Evolutionary conservation across 2,329 filamentous ascomycete species (phyloP).

Genomic region (Exophiala phaeomuriformis): DNA sequence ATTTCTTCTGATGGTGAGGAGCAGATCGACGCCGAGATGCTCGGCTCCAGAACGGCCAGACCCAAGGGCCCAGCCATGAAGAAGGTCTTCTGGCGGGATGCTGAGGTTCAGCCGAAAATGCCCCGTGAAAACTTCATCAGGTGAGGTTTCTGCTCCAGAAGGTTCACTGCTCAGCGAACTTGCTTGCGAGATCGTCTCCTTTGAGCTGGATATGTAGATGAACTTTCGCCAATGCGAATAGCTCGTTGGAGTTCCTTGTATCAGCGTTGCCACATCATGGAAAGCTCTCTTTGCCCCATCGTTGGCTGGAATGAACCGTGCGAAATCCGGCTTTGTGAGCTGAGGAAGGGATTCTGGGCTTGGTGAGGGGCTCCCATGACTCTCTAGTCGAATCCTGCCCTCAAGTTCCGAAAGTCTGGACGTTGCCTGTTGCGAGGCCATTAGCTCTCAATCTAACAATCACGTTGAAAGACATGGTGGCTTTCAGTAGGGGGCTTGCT

Average conservation of each 20-base stretch:
- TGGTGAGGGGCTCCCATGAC: too few relatives aligned
- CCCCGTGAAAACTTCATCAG: conserved; percentile 4
- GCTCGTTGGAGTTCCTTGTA: not conserved
- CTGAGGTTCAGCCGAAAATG: conserved; percentile 14
- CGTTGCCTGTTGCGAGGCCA: too few relatives aligned
- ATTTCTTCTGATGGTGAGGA: conserved; percentile 9
- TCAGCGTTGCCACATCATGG: not conserved
- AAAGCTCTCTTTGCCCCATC: not conserved
- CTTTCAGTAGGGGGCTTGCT: too few relatives aligned
- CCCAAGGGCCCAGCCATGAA: conserved; percentile 11
- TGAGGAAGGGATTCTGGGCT: too few relatives aligned
- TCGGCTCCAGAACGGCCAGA: conserved; percentile 4
- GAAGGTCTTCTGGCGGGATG: conserved; percentile 2
- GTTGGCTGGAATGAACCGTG: not conserved
- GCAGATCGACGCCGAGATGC: conserved; percentile 13
- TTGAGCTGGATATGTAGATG: not conserved
- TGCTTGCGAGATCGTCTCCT: not conserved
- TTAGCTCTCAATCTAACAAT: too few relatives aligned
- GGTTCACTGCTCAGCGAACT: not conserved
- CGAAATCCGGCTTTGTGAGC: not conserved
- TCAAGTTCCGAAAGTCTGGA: too few relatives aligned
- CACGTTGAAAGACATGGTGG: too few relatives aligned
- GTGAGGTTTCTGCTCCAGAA: not conserved
- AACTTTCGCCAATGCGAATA: not conserved
- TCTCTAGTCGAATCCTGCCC: too few relatives aligned